Evolutionary conservation across 768 basidiomycete genomes (phyloP).

Genomic region (Rubroboletus pulcherrimus): DNA sequence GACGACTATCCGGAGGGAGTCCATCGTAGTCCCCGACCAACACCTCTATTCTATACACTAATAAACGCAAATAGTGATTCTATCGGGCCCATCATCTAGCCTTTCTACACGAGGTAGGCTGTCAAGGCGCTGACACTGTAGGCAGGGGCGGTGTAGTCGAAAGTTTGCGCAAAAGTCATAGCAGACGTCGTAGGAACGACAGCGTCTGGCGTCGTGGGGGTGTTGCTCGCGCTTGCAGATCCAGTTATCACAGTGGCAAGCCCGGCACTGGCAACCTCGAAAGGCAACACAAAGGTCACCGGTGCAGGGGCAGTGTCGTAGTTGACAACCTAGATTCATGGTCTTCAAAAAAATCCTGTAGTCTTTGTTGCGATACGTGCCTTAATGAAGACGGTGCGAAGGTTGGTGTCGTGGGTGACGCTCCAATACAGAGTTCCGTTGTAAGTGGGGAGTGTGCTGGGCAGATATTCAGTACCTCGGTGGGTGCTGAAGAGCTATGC

Average conservation of each 20-base stretch:
- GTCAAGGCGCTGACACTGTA: constrained; percentile 39
- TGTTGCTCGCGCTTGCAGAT: constrained; percentile 49
- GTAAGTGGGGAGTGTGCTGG: constrained; percentile 52
- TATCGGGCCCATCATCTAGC: background rate
- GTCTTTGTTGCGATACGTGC: constrained; percentile 23
- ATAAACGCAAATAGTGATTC: background rate
- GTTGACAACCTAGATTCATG: constrained; percentile 47
- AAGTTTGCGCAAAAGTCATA: constrained; percentile 42
- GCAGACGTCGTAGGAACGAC: constrained; percentile 23
- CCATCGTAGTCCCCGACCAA: background rate
- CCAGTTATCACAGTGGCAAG: constrained; percentile 51
- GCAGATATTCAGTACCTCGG: constrained; percentile 58
- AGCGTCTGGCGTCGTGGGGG: constrained; percentile 45
- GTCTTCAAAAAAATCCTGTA: background rate
- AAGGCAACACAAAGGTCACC: constrained; percentile 54
- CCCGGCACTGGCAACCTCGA: constrained; percentile 43
- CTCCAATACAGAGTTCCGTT: constrained; percentile 61
- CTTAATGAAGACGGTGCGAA: constrained; percentile 52
- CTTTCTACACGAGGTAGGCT: constrained; percentile 2
- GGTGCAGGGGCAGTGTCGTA: constrained; percentile 37
- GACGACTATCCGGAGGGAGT: constrained; percentile 8
- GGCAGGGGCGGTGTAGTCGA: constrained; percentile 53
- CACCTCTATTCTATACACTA: background rate
- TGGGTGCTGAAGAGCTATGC: constrained; percentile 59
- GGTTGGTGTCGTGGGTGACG: constrained; percentile 34